Evolutionary conservation across 257 asterid genomes (phyloP).

Genomic region (Echites panduratus): DNA sequence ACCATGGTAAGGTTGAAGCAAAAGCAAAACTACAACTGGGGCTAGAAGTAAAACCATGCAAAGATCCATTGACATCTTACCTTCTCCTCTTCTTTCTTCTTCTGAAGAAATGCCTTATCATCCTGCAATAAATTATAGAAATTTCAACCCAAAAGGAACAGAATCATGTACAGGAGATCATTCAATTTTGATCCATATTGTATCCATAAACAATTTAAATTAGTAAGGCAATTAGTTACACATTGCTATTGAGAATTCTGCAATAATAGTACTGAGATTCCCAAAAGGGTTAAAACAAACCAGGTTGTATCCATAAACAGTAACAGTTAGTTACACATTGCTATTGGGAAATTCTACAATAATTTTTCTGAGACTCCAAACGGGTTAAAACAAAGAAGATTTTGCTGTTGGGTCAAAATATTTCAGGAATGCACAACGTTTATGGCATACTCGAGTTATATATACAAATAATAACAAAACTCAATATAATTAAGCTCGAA

Average conservation of each 20-base stretch:
- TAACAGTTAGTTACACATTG: neutral
- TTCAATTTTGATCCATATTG: neutral
- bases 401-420: no score
- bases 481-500: no score
- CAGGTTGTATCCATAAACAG: neutral
- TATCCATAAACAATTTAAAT: neutral
- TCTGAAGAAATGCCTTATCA: slow-evolving; percentile 61
- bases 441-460: no score
- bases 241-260: neutral
- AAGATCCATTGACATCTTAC: slow-evolving; percentile 20
- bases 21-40: neutral
- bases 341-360: neutral
- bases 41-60: neutral
- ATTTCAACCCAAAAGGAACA: neutral
- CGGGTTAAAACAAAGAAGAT: no score
- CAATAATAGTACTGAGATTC: neutral
- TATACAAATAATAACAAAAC: no score
- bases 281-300: no score
- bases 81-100: slow-evolving; percentile 89
- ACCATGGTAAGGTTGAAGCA: neutral
- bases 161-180: neutral
- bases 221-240: neutral
- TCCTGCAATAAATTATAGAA: slow-evolving; percentile 27
- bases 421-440: no score
- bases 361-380: neutral